Evolutionary conservation across 139 green algal species (phyloP).

Genomic region (Chlorella sp.): DNA sequence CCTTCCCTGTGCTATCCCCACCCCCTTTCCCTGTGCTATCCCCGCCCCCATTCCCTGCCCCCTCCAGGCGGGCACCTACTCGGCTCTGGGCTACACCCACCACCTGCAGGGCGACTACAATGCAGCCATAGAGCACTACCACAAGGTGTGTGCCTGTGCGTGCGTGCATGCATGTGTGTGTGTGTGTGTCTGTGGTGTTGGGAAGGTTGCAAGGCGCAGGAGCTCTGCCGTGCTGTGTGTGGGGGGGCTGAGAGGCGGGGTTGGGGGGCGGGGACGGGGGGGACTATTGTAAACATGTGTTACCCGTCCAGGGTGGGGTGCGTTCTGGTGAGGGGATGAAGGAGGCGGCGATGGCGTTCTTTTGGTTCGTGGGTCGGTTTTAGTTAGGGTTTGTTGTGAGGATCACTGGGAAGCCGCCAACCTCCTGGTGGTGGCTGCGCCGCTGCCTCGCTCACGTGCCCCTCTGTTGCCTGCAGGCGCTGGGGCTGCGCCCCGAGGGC

Average conservation of each 20-base stretch:
- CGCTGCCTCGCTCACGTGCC: background rate
- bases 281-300: too few species aligned
- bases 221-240: background rate
- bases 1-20: too few species aligned
- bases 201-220: background rate
- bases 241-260: too few species aligned
- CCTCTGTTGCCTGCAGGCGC: too few species aligned
- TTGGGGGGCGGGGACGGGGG: too few species aligned
- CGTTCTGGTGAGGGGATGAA: too few species aligned
- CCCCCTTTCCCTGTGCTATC: background rate
- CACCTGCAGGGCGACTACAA: conserved; percentile 76
- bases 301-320: too few species aligned
- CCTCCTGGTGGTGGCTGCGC: too few species aligned
- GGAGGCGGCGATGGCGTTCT: too few species aligned
- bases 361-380: too few species aligned
- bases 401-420: background rate
- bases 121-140: conserved; percentile 87
- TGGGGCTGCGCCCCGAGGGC: conserved; percentile 80
- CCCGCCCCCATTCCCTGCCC: background rate
- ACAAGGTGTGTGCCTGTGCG: conserved; percentile 57
- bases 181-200: background rate
- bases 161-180: background rate
- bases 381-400: too few species aligned
- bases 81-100: conserved; percentile 80
- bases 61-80: conserved; percentile 67